Evolutionary conservation across 139 green algal genomes (phyloP).

Genomic region (Chlamydomonas incerta): DNA sequence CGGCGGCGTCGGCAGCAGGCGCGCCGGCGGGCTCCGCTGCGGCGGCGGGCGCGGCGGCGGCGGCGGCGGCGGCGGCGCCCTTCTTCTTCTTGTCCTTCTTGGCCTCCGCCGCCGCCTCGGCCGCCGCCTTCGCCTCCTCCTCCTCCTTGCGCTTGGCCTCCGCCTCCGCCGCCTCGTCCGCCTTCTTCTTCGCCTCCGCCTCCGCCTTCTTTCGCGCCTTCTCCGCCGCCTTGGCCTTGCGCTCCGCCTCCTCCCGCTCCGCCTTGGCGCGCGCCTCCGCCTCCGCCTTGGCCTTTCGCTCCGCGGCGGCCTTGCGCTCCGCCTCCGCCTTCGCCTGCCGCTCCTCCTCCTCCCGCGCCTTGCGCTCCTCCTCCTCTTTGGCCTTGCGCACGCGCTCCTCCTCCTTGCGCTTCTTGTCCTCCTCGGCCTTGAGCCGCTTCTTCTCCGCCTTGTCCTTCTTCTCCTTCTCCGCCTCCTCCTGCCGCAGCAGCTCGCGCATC

Average conservation of each 20-base stretch:
- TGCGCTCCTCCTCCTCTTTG: neutral
- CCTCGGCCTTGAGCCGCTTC: neutral
- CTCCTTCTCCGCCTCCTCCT: neutral
- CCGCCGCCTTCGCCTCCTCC: neutral
- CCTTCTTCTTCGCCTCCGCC: neutral
- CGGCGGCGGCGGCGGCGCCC: neutral
- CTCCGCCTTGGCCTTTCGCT: neutral
- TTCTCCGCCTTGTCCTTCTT: neutral
- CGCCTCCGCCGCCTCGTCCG: neutral
- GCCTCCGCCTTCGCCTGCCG: neutral
- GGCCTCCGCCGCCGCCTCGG: neutral
- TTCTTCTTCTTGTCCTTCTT: constrained; percentile 40
- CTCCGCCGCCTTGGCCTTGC: neutral
- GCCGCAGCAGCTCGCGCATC: neutral
- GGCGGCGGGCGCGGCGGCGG: neutral
- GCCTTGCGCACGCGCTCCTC: neutral
- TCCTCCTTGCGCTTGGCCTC: neutral
- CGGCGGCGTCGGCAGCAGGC: neutral
- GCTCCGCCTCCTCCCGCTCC: neutral
- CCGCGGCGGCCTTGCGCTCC: neutral
- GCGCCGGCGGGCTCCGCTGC: neutral
- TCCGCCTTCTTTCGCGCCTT: neutral
- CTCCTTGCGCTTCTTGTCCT: neutral
- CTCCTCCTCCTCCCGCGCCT: neutral
- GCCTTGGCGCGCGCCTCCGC: constrained; percentile 20